Evolutionary conservation across 768 basidiomycete genomes (phyloP), one percentile per base, ranked within the genome.

Genomic region (Leccinum rimulosum): DNA sequence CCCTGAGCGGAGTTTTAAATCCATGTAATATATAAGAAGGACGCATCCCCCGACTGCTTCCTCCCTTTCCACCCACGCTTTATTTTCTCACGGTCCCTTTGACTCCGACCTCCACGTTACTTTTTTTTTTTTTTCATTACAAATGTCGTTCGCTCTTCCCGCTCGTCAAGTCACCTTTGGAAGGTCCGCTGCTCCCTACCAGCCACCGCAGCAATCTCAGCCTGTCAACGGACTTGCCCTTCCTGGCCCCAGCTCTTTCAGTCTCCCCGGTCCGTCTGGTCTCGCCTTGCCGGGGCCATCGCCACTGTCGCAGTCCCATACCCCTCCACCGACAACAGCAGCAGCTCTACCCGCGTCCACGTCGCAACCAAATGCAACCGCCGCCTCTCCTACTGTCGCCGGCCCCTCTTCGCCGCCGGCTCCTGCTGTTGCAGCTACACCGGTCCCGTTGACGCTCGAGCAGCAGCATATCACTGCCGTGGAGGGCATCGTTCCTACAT

Each of bases 401-500:
- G 87, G 84, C 1, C 82, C 87, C 0, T 85, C 88, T 4, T 80
- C 84, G 0, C 79, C 86, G 1, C 77, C 83, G 25, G 58, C 77
- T 3, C 66, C 75, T 0, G 76, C 80, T n/a, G 77, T 84, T 3
- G 85, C 88, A 2, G 79, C 89, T 1, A 88, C 91, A 0, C 87
- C 90, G 2, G 84, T 62, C 1, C 86, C 91, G 3, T 80, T 93
- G 63, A 91, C 91, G 2, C 87, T 92, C 60, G 92, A 94, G 74
- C 92, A 94, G 62, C 92, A 94, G 67, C 91, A 96, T 72, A 96
- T 98, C 66, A 97, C 95, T 15, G 93, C 94, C 47, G 95, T 96
- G 17, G 93, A 97, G 74, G 97, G 96, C 59, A 95, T 98, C 66
- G 96, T 98, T 8, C 97, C 96, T n/a, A 98, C 95, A 2, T 82